Conservation (phyloP, 73 alveolate species). For the Paramecium primaurelia region DNA sequence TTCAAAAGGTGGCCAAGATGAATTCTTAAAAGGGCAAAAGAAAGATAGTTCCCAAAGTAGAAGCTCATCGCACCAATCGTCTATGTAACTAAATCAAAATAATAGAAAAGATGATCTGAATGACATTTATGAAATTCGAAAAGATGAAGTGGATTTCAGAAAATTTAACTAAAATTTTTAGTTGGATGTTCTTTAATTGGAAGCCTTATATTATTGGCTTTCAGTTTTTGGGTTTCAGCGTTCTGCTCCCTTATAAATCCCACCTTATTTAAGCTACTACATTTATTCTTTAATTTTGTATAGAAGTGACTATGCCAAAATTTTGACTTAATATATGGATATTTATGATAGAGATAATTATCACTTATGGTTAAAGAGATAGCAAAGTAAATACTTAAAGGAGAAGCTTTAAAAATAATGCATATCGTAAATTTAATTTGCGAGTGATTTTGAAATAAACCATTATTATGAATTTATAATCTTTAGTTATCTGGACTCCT, state of each 20-base stretch:
- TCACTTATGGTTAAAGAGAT: too few relatives aligned
- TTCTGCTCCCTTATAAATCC: neutral
- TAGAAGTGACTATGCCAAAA: neutral
- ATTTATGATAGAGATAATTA: neutral
- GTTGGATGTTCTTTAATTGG: neutral
- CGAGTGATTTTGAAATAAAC: too few relatives aligned
- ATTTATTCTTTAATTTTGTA: too few relatives aligned
- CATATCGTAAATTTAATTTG: neutral
- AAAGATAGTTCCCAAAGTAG: too few relatives aligned
- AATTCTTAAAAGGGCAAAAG: neutral
- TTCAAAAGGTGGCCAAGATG: too few relatives aligned
- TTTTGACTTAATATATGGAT: neutral
- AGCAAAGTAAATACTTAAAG: neutral
- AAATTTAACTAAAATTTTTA: neutral
- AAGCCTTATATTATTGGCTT: neutral
- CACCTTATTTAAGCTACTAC: neutral
- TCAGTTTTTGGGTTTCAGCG: neutral
- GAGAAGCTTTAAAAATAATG: neutral
- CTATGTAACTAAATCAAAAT: neutral
- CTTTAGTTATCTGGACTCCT: too few relatives aligned
- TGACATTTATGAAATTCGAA: too few relatives aligned
- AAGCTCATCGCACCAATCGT: neutral
- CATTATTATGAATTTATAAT: too few relatives aligned
- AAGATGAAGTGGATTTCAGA: neutral
- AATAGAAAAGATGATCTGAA: neutral